Base-by-base conservation (phyloP, 208 protist genomes). In the Willaertia magna region DNA sequence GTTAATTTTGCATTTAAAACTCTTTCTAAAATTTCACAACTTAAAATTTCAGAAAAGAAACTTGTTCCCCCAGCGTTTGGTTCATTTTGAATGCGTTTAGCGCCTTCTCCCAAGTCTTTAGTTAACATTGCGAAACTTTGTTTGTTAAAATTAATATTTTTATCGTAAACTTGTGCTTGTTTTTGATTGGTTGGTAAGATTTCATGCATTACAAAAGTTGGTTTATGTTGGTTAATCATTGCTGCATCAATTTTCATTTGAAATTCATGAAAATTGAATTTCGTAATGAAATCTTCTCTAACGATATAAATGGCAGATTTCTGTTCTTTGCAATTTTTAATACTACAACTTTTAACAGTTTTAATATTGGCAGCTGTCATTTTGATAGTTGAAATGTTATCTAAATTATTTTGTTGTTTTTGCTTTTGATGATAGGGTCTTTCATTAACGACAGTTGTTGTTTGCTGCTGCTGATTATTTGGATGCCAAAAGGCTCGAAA, bases 31-130 rank as follows among this genome's bases (percentile, higher is more conserved):
- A 92, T 74, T 74, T 92, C 90, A 44, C 79, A 92, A 14, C 85
- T 85, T 7, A 92, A 48, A 2, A 90, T 84, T 42, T 92, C 90
- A 46, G 85, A 89, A 83, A 87, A 89, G 0, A 89, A 48, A 52
- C 85, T 89, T 30, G 83, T 85, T 59, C 90, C 90, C 12, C 90
- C 90, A 47, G 90, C 90, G 30, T 92, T 92, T 42, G 88, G 88
- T 4, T 86, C 88, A 4, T 86, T 52, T 2, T 89, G 42, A 1
- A 92, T 84, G 7, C 87, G 14, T 40, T 46, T 67, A 34, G 55
- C 26, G 1, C 55, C 55, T 6, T 34, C 55, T 34, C 55, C 12
- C 18, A 67, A 34, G 26, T 30, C 22, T 67, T 67, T 22, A 34
- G 55, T 34, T 14, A 67, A 34, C 55, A 67, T 26, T 67, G 26